Evolutionary conservation across 352 stramenopile genomes (phyloP).

Genomic region (Phytopythium montanum): DNA sequence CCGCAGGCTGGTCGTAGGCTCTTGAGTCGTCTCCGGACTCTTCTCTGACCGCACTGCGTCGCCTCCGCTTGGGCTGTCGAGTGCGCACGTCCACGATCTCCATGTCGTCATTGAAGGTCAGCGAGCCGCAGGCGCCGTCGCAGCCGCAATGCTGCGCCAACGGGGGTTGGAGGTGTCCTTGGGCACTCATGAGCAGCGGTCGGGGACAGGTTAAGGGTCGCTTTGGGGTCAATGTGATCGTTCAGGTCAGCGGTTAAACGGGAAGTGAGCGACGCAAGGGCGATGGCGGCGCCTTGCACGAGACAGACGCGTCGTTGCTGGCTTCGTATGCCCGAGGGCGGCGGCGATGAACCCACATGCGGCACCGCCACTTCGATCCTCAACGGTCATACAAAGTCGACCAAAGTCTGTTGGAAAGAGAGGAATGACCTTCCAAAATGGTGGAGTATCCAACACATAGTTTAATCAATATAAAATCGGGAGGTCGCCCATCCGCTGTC

Average conservation of each 20-base stretch:
- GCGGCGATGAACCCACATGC: neutral
- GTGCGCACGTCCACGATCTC: slow-evolving; percentile 15
- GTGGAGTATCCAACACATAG: neutral
- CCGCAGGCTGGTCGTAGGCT: neutral
- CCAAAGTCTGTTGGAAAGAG: neutral
- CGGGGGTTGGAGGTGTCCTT: neutral
- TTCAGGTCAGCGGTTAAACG: neutral
- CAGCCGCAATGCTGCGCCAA: slow-evolving; percentile 23
- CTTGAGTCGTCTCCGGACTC: no score
- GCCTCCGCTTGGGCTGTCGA: slow-evolving; percentile 4
- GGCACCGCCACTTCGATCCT: neutral
- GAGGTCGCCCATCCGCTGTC: neutral
- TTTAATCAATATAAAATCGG: neutral
- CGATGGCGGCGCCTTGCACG: neutral
- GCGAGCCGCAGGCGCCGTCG: slow-evolving; percentile 18
- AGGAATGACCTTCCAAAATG: neutral
- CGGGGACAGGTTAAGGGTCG: neutral
- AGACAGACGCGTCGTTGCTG: neutral
- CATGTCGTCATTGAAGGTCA: slow-evolving; percentile 22
- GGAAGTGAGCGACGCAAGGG: neutral
- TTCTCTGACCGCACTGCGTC: neutral
- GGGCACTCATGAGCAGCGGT: neutral
- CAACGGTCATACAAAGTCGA: neutral
- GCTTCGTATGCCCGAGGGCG: neutral
- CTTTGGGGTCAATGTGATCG: neutral